A percentile compares a stretch with the other conserved stretches of the same genome.
Evolutionary conservation across 805 yeast genomes (phyloP).

Genomic region (Candida tibetensis): DNA sequence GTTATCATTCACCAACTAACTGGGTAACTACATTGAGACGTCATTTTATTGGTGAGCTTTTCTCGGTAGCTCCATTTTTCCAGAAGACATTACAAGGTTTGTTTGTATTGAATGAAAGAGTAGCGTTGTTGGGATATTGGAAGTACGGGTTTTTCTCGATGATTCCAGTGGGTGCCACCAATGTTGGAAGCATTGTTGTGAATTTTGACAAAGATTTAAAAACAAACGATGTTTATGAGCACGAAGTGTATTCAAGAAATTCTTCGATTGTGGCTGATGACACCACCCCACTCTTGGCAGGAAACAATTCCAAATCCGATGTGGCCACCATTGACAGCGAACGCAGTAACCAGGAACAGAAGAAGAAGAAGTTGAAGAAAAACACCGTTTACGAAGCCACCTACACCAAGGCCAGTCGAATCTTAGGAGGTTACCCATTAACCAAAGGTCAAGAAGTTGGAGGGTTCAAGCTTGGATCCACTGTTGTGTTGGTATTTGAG

Average conservation of each 20-base stretch:
- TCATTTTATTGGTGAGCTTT: conserved; percentile 93
- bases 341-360: conserved; percentile 1
- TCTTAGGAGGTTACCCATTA: conserved; percentile 84
- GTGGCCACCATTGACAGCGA: conserved; percentile 11
- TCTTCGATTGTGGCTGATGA: conserved; percentile 19
- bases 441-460: conserved; percentile 94
- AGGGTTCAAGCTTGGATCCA: conserved; percentile 92
- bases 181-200: conserved; percentile 91
- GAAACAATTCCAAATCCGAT: conserved; percentile 5
- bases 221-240: conserved; percentile 73
- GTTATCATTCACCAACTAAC: conserved; percentile 91
- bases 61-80: conserved; percentile 94
- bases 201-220: conserved; percentile 88
- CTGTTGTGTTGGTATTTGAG: conserved; percentile 95
- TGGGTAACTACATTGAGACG: conserved; percentile 95
- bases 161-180: conserved; percentile 99
- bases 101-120: conserved; percentile 91
- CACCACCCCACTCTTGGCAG: conserved; percentile 28
- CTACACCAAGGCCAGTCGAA: conserved; percentile 70
- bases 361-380: conserved; percentile 48
- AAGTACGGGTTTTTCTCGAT: conserved; percentile 94
- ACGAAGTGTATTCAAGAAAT: conserved; percentile 34
- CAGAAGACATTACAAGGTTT: conserved; percentile 83
- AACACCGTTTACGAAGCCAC: conserved; percentile 93
- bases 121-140: conserved; percentile 94